Evolutionary conservation across 2,329 filamentous ascomycete species (phyloP).

Genomic region (Raffaelea arxii): DNA sequence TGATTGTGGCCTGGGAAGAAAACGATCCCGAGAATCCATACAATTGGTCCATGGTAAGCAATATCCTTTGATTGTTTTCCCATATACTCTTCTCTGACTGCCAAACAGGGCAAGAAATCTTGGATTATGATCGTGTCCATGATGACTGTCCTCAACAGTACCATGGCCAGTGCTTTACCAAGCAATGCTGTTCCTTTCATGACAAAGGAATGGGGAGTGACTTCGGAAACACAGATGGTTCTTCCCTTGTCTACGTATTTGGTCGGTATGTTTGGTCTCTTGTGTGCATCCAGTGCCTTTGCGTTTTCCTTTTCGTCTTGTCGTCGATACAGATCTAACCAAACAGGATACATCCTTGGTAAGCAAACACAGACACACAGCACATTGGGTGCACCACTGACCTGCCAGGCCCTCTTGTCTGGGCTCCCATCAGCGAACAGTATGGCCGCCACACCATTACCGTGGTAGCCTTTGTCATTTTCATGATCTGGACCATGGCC

Average conservation of each 20-base stretch:
- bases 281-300: too few species aligned
- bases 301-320: background rate
- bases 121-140: conserved; percentile 45
- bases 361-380: background rate
- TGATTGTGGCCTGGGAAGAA: conserved; percentile 34
- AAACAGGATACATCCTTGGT: background rate
- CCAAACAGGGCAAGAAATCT: conserved; percentile 45
- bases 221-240: conserved; percentile 32
- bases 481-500: conserved; percentile 42
- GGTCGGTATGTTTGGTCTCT: conserved; percentile 31
- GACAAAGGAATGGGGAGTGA: conserved; percentile 44
- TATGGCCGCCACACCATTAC: conserved; percentile 44
- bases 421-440: conserved; percentile 58
- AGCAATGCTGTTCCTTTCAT: conserved; percentile 54
- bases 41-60: conserved; percentile 35
- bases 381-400: background rate
- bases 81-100: background rate
- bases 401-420: conserved; percentile 45
- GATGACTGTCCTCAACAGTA: conserved; percentile 55
- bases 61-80: background rate
- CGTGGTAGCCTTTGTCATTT: conserved; percentile 35
- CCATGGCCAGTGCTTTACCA: conserved; percentile 55
- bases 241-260: conserved; percentile 56
- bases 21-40: conserved; percentile 43
- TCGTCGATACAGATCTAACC: background rate